Conservation (phyloP, 2,329 filamentous ascomycete genomes). For the Diaporthe amygdali region DNA sequence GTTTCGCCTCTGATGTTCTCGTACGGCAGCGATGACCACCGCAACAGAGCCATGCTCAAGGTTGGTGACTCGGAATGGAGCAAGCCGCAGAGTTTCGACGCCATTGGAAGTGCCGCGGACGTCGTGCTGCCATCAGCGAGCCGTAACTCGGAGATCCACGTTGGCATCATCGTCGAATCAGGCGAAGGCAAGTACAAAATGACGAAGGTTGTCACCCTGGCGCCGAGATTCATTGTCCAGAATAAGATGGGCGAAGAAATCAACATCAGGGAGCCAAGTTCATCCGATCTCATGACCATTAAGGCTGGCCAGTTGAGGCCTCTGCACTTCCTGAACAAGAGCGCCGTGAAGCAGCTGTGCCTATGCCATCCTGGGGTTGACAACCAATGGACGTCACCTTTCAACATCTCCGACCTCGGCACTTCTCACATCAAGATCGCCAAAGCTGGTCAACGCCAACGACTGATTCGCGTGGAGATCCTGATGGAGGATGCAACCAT, state of each 20-base stretch:
- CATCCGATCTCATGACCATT: slow-evolving; percentile 81
- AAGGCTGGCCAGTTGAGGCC: slow-evolving; percentile 81
- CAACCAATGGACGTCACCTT: slow-evolving; percentile 97
- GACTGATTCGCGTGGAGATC: slow-evolving; percentile 84
- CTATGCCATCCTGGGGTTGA: slow-evolving; percentile 93
- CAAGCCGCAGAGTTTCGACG: slow-evolving; percentile 96
- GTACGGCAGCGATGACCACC: slow-evolving; percentile 84
- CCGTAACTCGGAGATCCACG: slow-evolving; percentile 81
- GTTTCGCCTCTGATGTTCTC: slow-evolving; percentile 96
- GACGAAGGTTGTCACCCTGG: slow-evolving; percentile 92
- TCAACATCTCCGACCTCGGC: slow-evolving; percentile 95
- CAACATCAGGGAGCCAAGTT: slow-evolving; percentile 89
- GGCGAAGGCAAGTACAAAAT: slow-evolving; percentile 98
- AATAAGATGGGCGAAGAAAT: slow-evolving; percentile 91
- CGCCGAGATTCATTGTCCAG: slow-evolving; percentile 91
- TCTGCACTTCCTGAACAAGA: slow-evolving; percentile 87
- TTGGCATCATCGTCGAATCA: slow-evolving; percentile 86
- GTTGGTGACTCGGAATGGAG: slow-evolving; percentile 94
- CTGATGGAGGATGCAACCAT: slow-evolving; percentile 93
- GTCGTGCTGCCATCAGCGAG: slow-evolving; percentile 78
- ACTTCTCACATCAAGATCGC: slow-evolving; percentile 93
- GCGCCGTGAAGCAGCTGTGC: slow-evolving; percentile 84
- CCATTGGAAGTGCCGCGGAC: slow-evolving; percentile 91
- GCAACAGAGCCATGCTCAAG: slow-evolving; percentile 87
- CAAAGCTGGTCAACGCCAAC: slow-evolving; percentile 87